phyloP scores from a whole-genome alignment of 139 green algal species.

The Diplosphaera chodatii region DNA sequence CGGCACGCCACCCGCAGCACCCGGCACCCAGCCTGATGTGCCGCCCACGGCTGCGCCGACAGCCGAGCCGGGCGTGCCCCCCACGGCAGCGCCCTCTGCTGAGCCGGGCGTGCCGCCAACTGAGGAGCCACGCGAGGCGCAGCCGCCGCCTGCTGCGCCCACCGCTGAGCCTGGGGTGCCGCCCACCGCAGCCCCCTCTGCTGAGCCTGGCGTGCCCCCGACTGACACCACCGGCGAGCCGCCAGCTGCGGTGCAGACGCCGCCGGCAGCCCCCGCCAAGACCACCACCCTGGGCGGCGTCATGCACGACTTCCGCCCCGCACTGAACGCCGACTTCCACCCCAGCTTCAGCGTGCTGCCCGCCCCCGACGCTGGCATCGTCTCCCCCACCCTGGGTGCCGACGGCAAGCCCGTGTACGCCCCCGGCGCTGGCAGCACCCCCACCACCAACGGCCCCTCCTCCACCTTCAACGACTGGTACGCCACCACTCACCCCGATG shows the following conservation, averaged over 20 bases:
- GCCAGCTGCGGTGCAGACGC: background rate
- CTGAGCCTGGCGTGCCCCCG: too few relatives aligned
- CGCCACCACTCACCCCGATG: background rate
- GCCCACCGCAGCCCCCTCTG: background rate
- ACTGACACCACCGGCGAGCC: too few relatives aligned
- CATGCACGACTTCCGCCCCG: background rate
- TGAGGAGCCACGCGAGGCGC: too few relatives aligned
- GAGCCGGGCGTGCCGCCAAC: background rate
- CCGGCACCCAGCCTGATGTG: background rate
- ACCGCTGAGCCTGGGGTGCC: background rate
- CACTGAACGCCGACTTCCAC: background rate
- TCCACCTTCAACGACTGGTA: conserved; percentile 1
- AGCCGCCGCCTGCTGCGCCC: too few relatives aligned
- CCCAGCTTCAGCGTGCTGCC: too few relatives aligned
- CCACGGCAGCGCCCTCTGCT: background rate
- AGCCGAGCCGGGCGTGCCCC: too few relatives aligned
- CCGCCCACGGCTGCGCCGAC: background rate
- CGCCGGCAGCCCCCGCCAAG: too few relatives aligned
- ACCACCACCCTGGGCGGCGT: background rate
- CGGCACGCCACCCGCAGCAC: too few relatives aligned
- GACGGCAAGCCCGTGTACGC: background rate
- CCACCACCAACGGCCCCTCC: background rate
- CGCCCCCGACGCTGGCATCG: background rate
- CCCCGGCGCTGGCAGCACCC: background rate
- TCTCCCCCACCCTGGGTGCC: background rate